phyloP scores from a whole-genome alignment of 164 flowering plant species.

The Stephania yunnanensis region DNA sequence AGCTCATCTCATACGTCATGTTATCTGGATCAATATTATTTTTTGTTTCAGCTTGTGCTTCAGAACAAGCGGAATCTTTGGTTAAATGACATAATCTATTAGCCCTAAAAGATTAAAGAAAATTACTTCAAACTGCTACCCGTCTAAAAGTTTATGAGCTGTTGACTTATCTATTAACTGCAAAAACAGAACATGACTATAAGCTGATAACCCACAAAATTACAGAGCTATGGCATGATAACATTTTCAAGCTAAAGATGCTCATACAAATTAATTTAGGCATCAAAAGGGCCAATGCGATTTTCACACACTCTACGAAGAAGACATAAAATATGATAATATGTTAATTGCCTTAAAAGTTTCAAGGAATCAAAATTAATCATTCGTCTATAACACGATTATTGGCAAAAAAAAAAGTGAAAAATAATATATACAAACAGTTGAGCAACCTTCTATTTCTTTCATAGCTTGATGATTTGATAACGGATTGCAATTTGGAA shows the following conservation, averaged over 20 bases:
- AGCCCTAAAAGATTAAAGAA: not conserved
- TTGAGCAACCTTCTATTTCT: too few species aligned
- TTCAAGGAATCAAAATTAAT: too few species aligned
- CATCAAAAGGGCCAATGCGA: not conserved
- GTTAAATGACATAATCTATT: not conserved
- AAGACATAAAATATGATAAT: not conserved
- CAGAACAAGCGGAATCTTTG: constrained; percentile 11
- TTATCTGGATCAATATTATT: constrained; percentile 35
- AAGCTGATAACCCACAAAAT: not conserved
- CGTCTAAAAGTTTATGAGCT: constrained; percentile 9
- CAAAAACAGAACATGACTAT: not conserved
- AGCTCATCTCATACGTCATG: constrained; percentile 35
- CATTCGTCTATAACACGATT: too few species aligned
- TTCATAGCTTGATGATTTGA: not conserved
- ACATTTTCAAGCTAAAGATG: not conserved
- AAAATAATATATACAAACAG: too few species aligned
- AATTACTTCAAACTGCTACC: constrained; percentile 14
- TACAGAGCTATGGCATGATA: not conserved
- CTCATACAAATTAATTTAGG: not conserved
- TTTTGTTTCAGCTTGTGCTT: constrained; percentile 23
- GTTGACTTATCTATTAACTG: constrained; percentile 22
- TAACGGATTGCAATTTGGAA: too few species aligned
- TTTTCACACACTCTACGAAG: not conserved
- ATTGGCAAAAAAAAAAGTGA: too few species aligned
- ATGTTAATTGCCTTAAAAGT: too few species aligned